Evolutionary conservation across 768 basidiomycete genomes (phyloP).

Genomic region (Agaricus sinodeliciosus): DNA sequence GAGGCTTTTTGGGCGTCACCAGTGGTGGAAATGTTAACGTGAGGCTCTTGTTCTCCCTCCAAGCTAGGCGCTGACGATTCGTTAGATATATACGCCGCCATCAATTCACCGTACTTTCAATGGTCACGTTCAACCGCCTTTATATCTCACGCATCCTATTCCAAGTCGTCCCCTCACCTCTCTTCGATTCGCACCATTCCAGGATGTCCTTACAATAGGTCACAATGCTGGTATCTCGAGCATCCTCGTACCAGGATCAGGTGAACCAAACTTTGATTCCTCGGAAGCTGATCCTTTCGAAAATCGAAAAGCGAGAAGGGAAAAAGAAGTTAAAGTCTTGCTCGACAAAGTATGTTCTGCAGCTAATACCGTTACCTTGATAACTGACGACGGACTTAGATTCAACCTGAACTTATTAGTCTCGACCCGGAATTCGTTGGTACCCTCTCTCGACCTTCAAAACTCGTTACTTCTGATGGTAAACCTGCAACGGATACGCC

Average conservation of each 20-base stretch:
- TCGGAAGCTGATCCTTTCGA: constrained; percentile 95
- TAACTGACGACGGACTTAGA: constrained; percentile 16
- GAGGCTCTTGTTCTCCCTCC: constrained; percentile 16
- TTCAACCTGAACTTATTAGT: constrained; percentile 89
- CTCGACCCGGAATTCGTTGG: constrained; percentile 76
- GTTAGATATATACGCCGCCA: constrained; percentile 69
- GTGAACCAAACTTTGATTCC: constrained; percentile 94
- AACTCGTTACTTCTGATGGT: neutral
- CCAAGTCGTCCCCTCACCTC: constrained; percentile 69
- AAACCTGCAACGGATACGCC: constrained; percentile 40
- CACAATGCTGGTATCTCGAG: constrained; percentile 76
- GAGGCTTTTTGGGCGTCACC: constrained; percentile 76
- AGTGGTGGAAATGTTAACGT: constrained; percentile 84
- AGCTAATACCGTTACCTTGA: neutral
- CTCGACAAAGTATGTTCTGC: constrained; percentile 68
- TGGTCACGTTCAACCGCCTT: constrained; percentile 52
- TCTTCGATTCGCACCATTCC: constrained; percentile 78
- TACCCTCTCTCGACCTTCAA: constrained; percentile 30
- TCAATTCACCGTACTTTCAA: constrained; percentile 53
- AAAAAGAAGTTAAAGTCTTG: constrained; percentile 85
- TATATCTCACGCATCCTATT: constrained; percentile 86
- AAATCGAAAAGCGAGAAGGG: constrained; percentile 69
- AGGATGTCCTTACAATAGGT: constrained; percentile 77
- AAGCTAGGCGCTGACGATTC: constrained; percentile 1
- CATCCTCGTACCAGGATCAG: constrained; percentile 85